Base-by-base conservation (phyloP, 805 yeast genomes). In the Saccharomycopsis malanga region DNA sequence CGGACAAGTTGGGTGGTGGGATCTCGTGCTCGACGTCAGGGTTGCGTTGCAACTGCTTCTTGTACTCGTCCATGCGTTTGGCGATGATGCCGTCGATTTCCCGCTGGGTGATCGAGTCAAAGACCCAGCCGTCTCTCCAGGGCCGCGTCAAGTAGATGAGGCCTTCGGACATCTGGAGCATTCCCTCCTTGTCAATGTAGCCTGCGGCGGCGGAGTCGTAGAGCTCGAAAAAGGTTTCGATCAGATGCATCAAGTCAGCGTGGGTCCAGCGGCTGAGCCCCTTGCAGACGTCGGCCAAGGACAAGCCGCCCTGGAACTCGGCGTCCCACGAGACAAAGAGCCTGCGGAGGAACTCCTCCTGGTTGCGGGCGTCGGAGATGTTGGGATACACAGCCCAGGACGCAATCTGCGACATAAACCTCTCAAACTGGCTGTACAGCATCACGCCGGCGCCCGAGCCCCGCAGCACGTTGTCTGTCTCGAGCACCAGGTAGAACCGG, bases 111-210 rank as follows among this genome's bases (percentile, higher is more conserved):
- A 81, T 68, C 4, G 67, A 59, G 61, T 88, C 96, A 34, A 86
- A 73, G 17, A 73, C 59, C 41, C 63, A 62, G 4, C 82, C 89
- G 53, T 86, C 87, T 57, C 87, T 80, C 82, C 93, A 84, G 2
- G 96, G 95, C 35, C 82, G 73, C 0, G 96, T 88, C 30, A 93
- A 71, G 56, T 77, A 83, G 10, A 91, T 66, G 34, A 91, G 65
- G 40, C 91, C 98, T 60, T 93, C 98, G 0, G 96, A 87, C 48
- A 89, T 74, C 53, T 80, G 81, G 39, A 93, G 67, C 3, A 93
- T 85, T 0, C 84, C 84, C 52, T 87, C 96, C 42, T 88, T 71
- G 50, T 79, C 82, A 37, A 93, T 74, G 48, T 69, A 73, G 0
- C 84, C 87, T 25, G 69, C 72, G 1, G 69, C 66, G 5, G 74